These are phyloP conservation scores for Backusella luteola DNA, from an alignment of 192 early-diverging fungal genomes.

Conservation along the genomic window DNA sequence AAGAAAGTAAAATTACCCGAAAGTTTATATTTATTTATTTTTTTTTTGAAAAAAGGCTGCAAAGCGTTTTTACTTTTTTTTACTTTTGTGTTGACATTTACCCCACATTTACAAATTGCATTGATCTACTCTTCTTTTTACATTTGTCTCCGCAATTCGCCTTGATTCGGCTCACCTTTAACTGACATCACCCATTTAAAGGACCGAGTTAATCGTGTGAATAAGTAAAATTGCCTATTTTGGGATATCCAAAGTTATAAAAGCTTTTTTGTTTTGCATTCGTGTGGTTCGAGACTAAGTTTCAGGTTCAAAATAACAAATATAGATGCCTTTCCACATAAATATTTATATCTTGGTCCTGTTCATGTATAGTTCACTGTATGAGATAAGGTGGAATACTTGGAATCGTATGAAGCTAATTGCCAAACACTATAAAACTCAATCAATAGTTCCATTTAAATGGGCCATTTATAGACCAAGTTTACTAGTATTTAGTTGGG, in stretches of 20 bases:
- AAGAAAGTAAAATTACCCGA: neutral
- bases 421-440: neutral
- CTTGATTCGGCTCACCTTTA: conserved; percentile 5
- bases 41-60: neutral
- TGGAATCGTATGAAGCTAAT: neutral
- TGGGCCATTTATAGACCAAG: neutral
- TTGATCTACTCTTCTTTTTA: neutral
- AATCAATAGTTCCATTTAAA: neutral
- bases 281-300: neutral
- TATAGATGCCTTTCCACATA: neutral
- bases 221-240: neutral
- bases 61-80: neutral
- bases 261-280: conserved; percentile 10
- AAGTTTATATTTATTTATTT: neutral
- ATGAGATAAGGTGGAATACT: neutral
- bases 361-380: neutral
- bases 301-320: conserved; percentile 1
- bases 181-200: neutral
- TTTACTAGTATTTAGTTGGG: neutral
- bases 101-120: conserved; percentile 2
- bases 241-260: neutral
- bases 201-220: neutral
- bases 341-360: neutral
- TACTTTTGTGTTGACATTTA: neutral
- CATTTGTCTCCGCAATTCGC: conserved; percentile 15